These are phyloP conservation scores for Corrigiola litoralis DNA, from an alignment of 179 eudicot genomes.

Conservation along the genomic window DNA sequence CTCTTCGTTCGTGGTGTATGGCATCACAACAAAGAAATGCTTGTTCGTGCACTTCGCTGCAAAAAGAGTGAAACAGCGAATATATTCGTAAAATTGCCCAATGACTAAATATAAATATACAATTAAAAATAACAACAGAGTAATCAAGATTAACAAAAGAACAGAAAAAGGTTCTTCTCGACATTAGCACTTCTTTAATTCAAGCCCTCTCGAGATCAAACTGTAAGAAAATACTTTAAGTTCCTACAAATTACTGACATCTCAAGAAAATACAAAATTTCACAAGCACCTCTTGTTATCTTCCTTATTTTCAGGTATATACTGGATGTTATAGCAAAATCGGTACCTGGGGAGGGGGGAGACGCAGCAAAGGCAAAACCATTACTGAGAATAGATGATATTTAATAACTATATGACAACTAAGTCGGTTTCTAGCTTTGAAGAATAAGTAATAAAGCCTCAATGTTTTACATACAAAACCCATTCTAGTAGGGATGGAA, in stretches of 20 bases:
- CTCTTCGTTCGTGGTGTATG: slow-evolving; percentile 90
- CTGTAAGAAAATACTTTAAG: not conserved
- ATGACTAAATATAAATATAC: not conserved
- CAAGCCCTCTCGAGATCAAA: not conserved
- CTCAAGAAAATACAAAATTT: not conserved
- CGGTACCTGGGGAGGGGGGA: no score
- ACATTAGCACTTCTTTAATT: not conserved
- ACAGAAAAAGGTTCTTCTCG: not conserved
- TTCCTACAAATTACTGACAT: not conserved
- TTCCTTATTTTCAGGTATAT: not conserved
- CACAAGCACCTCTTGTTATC: not conserved
- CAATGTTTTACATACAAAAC: no score
- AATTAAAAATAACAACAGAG: no score
- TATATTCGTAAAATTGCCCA: slow-evolving; percentile 1
- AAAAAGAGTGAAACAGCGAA: slow-evolving; percentile 4
- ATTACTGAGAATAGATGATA: no score
- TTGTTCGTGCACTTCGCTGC: slow-evolving; percentile 96
- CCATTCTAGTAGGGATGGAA: no score
- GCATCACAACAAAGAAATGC: slow-evolving; percentile 81
- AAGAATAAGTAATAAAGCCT: no score
- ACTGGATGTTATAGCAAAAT: not conserved
- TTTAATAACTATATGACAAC: no score
- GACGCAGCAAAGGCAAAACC: no score
- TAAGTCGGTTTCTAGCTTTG: no score
- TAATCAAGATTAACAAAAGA: not conserved